A percentile compares a stretch with the other conserved stretches of the same genome.
phyloP scores from a whole-genome alignment of 208 protist species.

The Leptomonas pyrrhocoris region DNA sequence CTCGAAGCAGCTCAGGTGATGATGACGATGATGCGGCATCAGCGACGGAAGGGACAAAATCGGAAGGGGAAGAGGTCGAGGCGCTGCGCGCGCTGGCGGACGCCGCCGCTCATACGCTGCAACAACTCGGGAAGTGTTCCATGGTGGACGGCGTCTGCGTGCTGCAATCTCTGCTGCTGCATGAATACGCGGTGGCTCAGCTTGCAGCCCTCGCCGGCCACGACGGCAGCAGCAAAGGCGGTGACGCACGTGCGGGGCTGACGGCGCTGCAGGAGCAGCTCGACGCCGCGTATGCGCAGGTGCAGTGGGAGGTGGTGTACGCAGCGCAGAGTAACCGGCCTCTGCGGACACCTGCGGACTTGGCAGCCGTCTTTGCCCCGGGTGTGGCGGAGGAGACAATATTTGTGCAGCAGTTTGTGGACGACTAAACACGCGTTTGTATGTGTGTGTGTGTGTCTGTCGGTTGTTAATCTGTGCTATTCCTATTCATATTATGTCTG shows the following conservation, averaged over 20 bases:
- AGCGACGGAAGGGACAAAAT: background rate
- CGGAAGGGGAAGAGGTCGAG: background rate
- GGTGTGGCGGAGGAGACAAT: conserved; percentile 75
- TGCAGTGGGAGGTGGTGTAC: conserved; percentile 74
- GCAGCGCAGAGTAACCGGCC: conserved; percentile 44
- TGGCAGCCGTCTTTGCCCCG: conserved; percentile 50
- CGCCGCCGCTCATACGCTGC: conserved; percentile 6
- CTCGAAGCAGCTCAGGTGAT: background rate
- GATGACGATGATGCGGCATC: too few relatives aligned
- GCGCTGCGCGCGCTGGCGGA: conserved; percentile 21
- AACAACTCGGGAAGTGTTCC: conserved; percentile 25
- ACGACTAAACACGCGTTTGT: conserved; percentile 22
- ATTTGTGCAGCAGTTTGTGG: conserved; percentile 77
- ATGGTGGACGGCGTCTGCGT: conserved; percentile 45
- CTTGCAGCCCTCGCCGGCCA: background rate
- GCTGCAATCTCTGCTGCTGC: conserved; percentile 32
- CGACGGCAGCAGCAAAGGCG: background rate
- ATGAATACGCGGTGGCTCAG: conserved; percentile 22
- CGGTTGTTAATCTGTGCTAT: background rate
- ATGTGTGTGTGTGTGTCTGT: conserved; percentile 9
- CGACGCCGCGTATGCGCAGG: conserved; percentile 20
- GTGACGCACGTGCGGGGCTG: background rate
- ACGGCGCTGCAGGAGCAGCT: conserved; percentile 19
- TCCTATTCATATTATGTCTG: too few relatives aligned
- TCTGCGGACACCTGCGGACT: conserved; percentile 61